Evolutionary conservation across 208 protist species (phyloP), one percentile per base, ranked within the genome.

Genomic region (Acanthamoeba triangularis): DNA sequence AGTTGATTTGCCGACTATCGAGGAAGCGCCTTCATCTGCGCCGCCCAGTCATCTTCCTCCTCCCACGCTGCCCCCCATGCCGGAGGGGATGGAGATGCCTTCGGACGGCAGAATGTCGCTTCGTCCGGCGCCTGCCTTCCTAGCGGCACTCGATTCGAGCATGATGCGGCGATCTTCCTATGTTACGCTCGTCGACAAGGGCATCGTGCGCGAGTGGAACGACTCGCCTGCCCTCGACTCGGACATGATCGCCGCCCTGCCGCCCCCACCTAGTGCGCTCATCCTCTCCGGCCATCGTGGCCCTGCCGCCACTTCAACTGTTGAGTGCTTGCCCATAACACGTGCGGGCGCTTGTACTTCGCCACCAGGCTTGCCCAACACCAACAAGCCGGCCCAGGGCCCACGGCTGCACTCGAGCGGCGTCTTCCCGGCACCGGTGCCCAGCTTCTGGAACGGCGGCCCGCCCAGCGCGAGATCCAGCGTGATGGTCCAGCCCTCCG

Each of bases 151-250:
- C 35, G 85, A 92, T 30, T 65, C 54, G 23, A 92, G 35, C 54
- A 56, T 92, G 14, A 25, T 25, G 85, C 28, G 35, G 56, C 54
- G 85, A 23, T 20, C 85, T 10, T 76, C 59, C 8, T 92, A 92
- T 20, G 6, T 23, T 0, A 4, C 28, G 10, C 85, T 92, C n/a
- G 85, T 92, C 1, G 63, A 92, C 44, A 63, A 92, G 54, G 85
- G 85, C 47, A 92, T 92, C 35, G 54, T 92, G 35, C 54, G 56
- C 13, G 85, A 92, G 13, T 92, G 85, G 85, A 92, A 92, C 25
- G 85, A 92, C 35, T n/a, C 69, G 23, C 69, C 33, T 49, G 41
- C 28, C 16, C 5, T 33, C 69, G 33, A 78, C 13, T 35, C 18
- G 4, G 35, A 78, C 7, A 67, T 67, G 61, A 67, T 67, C 33